phyloP scores from a whole-genome alignment of 2,329 filamentous ascomycete genomes.

The Dothistroma pini region DNA sequence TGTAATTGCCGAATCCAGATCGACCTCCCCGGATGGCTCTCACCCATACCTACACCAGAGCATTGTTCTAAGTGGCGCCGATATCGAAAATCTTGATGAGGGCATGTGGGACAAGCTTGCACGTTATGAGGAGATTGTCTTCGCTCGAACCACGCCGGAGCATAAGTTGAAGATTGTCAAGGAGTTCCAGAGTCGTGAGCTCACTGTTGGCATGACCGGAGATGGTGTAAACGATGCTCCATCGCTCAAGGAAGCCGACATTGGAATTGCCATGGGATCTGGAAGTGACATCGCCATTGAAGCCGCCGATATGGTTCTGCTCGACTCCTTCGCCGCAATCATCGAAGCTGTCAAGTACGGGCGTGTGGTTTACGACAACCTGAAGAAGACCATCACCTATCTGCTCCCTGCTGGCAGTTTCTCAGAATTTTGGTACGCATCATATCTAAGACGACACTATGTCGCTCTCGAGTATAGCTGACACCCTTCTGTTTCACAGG shows the following conservation, averaged over 20 bases:
- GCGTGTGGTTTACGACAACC: conserved; percentile 72
- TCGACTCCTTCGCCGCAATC: conserved; percentile 68
- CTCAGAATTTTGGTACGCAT: conserved; percentile 58
- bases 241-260: conserved; percentile 55
- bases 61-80: conserved; percentile 62
- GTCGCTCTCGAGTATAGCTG: no score
- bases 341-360: conserved; percentile 70
- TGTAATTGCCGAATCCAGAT: conserved; percentile 21
- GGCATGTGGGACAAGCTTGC: conserved; percentile 65
- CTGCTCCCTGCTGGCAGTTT: conserved; percentile 70
- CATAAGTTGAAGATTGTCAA: conserved; percentile 78
- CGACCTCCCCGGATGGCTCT: conserved; percentile 22
- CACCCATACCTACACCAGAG: conserved; percentile 32
- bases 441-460: no score
- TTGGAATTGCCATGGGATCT: conserved; percentile 57
- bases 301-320: conserved; percentile 59
- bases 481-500: conserved; percentile 28
- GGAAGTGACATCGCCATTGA: conserved; percentile 61
- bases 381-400: conserved; percentile 75
- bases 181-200: conserved; percentile 61
- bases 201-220: conserved; percentile 55
- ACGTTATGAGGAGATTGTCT: conserved; percentile 68
- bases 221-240: conserved; percentile 51
- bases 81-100: conserved; percentile 63
- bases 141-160: conserved; percentile 71